Conservation (phyloP, 192 early-diverging fungal species). For the Rhizophagus prolifer region DNA sequence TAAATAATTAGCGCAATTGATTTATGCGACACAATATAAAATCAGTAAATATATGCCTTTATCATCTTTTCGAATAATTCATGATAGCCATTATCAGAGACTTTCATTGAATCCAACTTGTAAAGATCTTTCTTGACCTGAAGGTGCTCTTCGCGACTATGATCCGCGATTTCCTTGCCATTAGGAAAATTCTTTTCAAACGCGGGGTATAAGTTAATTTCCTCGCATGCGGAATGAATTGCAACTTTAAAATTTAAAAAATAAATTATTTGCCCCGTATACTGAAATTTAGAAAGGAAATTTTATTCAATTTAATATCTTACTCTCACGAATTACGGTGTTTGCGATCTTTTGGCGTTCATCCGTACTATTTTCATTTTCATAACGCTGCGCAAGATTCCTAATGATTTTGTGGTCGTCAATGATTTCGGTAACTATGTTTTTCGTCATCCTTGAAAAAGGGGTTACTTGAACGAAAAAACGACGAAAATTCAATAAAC, state of each 20-base stretch:
- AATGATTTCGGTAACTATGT: not conserved
- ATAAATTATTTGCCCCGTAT: too few species aligned
- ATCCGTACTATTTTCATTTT: not conserved
- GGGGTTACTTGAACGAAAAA: too few species aligned
- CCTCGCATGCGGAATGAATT: constrained; percentile 43
- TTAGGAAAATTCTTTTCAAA: constrained; percentile 32
- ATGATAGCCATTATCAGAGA: constrained; percentile 29
- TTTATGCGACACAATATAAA: too few species aligned
- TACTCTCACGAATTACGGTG: constrained; percentile 17
- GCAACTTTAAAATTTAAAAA: constrained; percentile 25
- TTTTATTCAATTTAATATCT: not conserved
- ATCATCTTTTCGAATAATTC: constrained; percentile 27
- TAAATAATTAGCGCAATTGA: too few species aligned
- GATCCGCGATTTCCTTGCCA: constrained; percentile 41
- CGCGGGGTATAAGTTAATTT: constrained; percentile 43
- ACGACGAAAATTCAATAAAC: too few species aligned
- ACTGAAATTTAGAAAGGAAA: too few species aligned
- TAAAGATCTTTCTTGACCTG: constrained; percentile 43
- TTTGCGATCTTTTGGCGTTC: constrained; percentile 24
- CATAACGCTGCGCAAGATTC: not conserved
- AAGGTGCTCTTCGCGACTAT: constrained; percentile 38
- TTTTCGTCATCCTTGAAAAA: not conserved
- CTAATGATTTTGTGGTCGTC: constrained; percentile 8
- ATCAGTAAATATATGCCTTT: constrained; percentile 12
- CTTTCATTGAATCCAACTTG: constrained; percentile 37